These are phyloP conservation scores for Ephemerocybe angulata DNA, from an alignment of 768 basidiomycete species.

Conservation along the genomic window DNA sequence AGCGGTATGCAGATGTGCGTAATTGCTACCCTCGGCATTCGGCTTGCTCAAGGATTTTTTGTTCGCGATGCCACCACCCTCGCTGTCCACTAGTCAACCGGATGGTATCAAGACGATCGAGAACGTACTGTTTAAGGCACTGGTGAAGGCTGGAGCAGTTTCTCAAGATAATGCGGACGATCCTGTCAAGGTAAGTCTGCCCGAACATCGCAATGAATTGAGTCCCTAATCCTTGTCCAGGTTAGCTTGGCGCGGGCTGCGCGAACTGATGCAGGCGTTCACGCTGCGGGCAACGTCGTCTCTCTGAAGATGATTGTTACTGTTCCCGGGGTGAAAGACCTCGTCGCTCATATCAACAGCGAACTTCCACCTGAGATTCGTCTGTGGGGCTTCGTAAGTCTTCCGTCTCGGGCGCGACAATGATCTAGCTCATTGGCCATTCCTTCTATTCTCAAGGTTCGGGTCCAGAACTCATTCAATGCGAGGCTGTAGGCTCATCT, in stretches of 20 bases:
- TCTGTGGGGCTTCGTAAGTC: conserved; percentile 82
- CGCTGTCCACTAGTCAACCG: conserved; percentile 52
- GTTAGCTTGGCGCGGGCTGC: conserved; percentile 85
- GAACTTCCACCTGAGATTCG: conserved; percentile 89
- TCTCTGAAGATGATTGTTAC: conserved; percentile 84
- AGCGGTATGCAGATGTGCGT: conserved; percentile 95
- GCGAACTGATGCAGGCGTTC: conserved; percentile 95
- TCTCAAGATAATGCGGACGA: conserved; percentile 91
- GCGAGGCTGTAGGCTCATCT: conserved; percentile 56
- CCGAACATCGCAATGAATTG: neutral
- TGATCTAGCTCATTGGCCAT: neutral
- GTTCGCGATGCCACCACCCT: neutral
- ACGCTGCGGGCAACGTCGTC: conserved; percentile 93
- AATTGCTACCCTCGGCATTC: neutral
- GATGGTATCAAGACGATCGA: conserved; percentile 77
- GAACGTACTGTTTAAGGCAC: conserved; percentile 80
- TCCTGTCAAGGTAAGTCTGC: conserved; percentile 66
- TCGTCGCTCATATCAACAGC: conserved; percentile 74
- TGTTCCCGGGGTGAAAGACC: conserved; percentile 67
- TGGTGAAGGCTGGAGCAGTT: conserved; percentile 89
- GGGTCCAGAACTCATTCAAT: conserved; percentile 80
- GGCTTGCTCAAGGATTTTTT: neutral
- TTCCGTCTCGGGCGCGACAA: neutral
- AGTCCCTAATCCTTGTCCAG: conserved; percentile 41
- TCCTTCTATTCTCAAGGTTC: conserved; percentile 37